These are phyloP conservation scores for Luffa aegyptiaca DNA, from an alignment of 306 rosid genomes.

Conservation along the genomic window DNA sequence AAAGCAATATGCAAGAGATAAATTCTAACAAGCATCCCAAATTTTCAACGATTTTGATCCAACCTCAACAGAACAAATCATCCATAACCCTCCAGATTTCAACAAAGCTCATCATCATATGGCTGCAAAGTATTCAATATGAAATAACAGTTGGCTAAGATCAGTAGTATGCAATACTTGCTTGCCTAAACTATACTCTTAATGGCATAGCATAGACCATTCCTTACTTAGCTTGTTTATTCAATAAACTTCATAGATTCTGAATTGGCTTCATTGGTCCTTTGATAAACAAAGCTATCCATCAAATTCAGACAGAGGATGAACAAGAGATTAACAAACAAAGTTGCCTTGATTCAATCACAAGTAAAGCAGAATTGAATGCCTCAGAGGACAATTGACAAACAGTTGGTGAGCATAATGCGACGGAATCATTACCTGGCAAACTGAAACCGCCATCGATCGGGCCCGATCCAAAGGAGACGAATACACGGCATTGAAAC, in stretches of 20 bases:
- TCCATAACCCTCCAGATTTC: not conserved
- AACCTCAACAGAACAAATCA: not conserved
- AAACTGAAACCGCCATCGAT: slow-evolving; percentile 60
- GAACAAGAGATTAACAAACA: not conserved
- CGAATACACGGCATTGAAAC: slow-evolving; percentile 62
- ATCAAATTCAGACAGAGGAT: not conserved
- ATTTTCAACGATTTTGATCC: not conserved
- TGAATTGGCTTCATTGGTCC: not conserved
- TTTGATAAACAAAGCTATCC: not conserved
- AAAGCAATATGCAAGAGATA: not conserved
- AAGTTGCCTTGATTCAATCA: not conserved
- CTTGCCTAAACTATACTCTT: not conserved
- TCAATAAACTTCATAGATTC: not conserved
- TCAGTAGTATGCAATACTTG: not conserved
- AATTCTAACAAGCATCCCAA: not conserved
- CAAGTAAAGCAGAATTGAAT: not conserved
- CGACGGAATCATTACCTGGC: slow-evolving; percentile 39
- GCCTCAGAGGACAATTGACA: not conserved
- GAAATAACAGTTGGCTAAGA: not conserved
- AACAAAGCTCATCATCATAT: not conserved
- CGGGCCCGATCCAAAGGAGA: slow-evolving; percentile 85
- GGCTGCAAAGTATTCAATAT: not conserved
- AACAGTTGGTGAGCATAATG: not conserved
- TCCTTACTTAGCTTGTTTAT: not conserved
- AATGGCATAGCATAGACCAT: not conserved